Evolutionary conservation across 306 rosid genomes (phyloP), one percentile per base, ranked within the genome.

Genomic region (Vicia villosa): DNA sequence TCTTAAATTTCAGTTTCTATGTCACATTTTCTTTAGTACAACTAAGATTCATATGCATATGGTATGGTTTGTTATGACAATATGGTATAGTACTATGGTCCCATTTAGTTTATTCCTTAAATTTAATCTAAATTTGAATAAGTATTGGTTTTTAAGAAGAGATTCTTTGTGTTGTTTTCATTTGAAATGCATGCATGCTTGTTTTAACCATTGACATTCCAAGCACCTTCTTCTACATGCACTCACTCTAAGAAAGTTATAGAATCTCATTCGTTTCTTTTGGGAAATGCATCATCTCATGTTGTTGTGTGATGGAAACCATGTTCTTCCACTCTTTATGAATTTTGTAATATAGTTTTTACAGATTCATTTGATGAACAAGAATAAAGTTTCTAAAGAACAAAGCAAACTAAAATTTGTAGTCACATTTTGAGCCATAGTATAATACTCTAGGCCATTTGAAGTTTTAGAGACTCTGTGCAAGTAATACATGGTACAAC

Each of bases 231-330:
- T 50, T 8, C 16, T 12, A n/a, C n/a, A n/a, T 70, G 75, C 79
- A 72, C 68, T 76, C 68, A 81, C 75, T 75, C 74, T 58, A 37
- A 76, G 68, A 67, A 79, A 79, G 80, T 38, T 10, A 52, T 34
- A 56, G 86, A 76, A 84, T 75, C 80, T 54, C 64, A 73, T 84
- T 84, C 86, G 60, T 58, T 73, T 74, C 50, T 70, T 81, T 76
- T 71, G 34, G 60, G 34, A 36, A 66, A 47, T 17, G 9, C 7
- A 45, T 69, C 71, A 63, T 68, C 24, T 41, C 45, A 65, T 49
- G 50, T 59, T 66, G 43, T 45, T 66, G 45, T 60, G 46, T 60
- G 15, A 77, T 63, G 56, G 36, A 78, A 83, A 75, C 73, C 52
- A 38, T 37, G 37, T 63, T 74, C 43, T 49, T 7, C 20, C 16